Evolutionary conservation across 2,329 filamentous ascomycete species (phyloP).

Genomic region (Coniochaeta sp.): DNA sequence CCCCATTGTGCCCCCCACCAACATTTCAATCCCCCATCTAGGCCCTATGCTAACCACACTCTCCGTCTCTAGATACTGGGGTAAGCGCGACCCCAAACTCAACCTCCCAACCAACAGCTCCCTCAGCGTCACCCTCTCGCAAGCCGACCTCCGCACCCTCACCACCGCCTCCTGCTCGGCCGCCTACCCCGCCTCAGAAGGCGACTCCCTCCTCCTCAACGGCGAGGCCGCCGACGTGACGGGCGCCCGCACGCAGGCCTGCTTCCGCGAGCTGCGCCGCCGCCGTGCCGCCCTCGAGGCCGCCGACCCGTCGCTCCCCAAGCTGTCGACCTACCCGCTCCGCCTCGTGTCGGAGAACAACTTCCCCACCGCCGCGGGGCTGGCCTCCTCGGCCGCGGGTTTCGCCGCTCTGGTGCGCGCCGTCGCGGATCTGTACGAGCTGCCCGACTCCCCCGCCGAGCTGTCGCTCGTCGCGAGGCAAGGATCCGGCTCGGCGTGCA

Average conservation of each 20-base stretch:
- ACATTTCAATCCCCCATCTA: too few species aligned
- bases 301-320: constrained; percentile 66
- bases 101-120: constrained; percentile 98
- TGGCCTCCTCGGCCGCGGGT: constrained; percentile 65
- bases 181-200: constrained; percentile 48
- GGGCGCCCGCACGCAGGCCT: constrained; percentile 87
- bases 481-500: constrained; percentile 90
- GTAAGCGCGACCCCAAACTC: constrained; percentile 86
- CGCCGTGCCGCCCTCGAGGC: constrained; percentile 72
- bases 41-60: not conserved
- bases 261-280: constrained; percentile 76
- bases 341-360: constrained; percentile 95
- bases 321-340: constrained; percentile 69
- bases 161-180: constrained; percentile 89
- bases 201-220: constrained; percentile 77
- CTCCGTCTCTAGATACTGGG: constrained; percentile 63
- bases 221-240: constrained; percentile 75
- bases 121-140: constrained; percentile 91
- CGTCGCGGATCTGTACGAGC: constrained; percentile 85
- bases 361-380: constrained; percentile 93
- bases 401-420: constrained; percentile 71
- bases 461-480: constrained; percentile 86
- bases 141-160: constrained; percentile 87
- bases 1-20: constrained; percentile 15
- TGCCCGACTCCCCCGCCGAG: constrained; percentile 73